A percentile compares a stretch with the other conserved stretches of the same genome.
phyloP scores from a whole-genome alignment of 495 filamentous ascomycete genomes.

The Rhypophila decipiens region DNA sequence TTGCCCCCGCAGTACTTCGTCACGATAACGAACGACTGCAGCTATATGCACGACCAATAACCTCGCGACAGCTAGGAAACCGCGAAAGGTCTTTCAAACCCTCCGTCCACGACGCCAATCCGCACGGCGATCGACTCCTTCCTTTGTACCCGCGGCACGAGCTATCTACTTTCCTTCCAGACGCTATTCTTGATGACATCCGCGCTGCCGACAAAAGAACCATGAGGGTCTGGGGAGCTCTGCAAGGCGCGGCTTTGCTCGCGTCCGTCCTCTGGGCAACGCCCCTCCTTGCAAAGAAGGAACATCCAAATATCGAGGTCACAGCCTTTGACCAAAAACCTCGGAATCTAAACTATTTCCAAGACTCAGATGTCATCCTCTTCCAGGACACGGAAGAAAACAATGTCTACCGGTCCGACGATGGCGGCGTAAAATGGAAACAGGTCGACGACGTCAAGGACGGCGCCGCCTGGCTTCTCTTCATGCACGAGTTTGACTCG shows the following conservation, averaged over 20 bases:
- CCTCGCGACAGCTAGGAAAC: too few species aligned
- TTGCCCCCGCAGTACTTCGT: too few species aligned
- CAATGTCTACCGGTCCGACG: conserved; percentile 62
- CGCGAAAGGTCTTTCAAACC: too few species aligned
- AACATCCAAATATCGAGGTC: conserved; percentile 36
- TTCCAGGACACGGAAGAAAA: conserved; percentile 50
- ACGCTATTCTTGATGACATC: conserved; percentile 20
- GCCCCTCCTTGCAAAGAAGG: conserved; percentile 40
- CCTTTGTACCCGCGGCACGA: neutral
- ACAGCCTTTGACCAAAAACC: conserved; percentile 59
- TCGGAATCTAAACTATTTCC: conserved; percentile 69
- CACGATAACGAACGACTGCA: too few species aligned
- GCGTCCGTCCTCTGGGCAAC: conserved; percentile 34
- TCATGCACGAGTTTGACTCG: conserved; percentile 69
- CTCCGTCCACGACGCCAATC: neutral
- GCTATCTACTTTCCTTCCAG: too few species aligned
- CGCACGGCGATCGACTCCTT: neutral
- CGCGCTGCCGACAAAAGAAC: conserved; percentile 15
- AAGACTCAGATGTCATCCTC: conserved; percentile 72
- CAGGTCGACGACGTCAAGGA: conserved; percentile 56
- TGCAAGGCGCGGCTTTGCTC: conserved; percentile 34
- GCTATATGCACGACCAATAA: too few species aligned
- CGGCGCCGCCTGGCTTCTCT: conserved; percentile 52
- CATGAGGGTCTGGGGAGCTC: conserved; percentile 42
- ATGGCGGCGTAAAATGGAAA: conserved; percentile 73